These are phyloP conservation scores for Quercus berberidifolia DNA, from an alignment of 306 rosid genomes.

Conservation along the genomic window DNA sequence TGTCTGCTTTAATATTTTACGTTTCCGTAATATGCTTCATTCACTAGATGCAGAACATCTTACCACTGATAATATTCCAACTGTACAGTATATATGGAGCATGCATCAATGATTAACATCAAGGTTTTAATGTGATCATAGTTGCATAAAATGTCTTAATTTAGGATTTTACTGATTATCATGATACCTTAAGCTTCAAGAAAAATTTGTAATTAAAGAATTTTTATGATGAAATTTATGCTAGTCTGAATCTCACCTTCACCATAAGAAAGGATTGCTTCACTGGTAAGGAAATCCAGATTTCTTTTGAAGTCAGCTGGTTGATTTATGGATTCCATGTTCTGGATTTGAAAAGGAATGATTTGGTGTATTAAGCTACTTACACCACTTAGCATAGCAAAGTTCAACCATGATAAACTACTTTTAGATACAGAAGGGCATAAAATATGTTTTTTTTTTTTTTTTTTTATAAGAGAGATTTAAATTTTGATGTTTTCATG, in stretches of 20 bases:
- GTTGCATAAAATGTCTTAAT: not conserved
- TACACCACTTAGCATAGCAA: not conserved
- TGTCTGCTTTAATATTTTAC: not conserved
- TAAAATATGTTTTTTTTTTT: not conserved
- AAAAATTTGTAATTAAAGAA: conserved; percentile 1
- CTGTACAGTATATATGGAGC: not conserved
- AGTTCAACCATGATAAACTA: not conserved
- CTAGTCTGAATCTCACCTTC: not conserved
- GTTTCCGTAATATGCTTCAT: not conserved
- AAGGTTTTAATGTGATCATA: not conserved
- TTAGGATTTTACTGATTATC: not conserved
- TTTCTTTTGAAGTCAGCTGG: not conserved
- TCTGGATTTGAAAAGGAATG: not conserved
- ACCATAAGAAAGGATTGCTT: not conserved
- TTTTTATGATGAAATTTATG: not conserved
- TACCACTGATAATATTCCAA: conserved; percentile 1
- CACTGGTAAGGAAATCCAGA: not conserved
- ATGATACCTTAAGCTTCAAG: not conserved
- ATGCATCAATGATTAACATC: not conserved
- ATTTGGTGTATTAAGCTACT: not conserved
- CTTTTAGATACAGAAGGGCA: not conserved
- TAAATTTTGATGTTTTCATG: not conserved
- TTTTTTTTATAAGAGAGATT: too few species aligned
- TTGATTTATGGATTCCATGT: not conserved
- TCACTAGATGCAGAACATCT: conserved; percentile 1